phyloP scores from a whole-genome alignment of 257 asterid genomes.

The Anisodus tanguticus region DNA sequence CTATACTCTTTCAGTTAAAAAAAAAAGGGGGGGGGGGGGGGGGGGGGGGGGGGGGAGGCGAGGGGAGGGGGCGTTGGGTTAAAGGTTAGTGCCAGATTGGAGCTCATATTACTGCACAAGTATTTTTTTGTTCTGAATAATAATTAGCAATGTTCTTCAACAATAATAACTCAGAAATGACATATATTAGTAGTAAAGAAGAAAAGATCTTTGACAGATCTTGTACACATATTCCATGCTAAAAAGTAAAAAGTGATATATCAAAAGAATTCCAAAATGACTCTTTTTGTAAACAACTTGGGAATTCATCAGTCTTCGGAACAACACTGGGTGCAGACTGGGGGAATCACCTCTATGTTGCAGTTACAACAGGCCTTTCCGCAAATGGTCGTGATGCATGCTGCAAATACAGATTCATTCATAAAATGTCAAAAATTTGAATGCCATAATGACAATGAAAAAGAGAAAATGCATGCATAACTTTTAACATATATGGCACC shows the following conservation, averaged over 20 bases:
- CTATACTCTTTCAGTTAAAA: not conserved
- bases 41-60: too few relatives aligned
- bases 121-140: not conserved
- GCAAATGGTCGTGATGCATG: constrained; percentile 25
- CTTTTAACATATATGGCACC: not conserved
- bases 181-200: not conserved
- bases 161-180: not conserved
- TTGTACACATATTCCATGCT: not conserved
- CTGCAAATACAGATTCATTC: constrained; percentile 18
- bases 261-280: not conserved
- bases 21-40: not conserved
- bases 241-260: not conserved
- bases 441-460: not conserved
- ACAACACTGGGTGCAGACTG: constrained; percentile 13
- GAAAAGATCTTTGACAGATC: not conserved
- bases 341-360: not conserved
- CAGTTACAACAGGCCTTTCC: not conserved
- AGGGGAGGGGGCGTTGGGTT: too few relatives aligned
- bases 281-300: constrained; percentile 10
- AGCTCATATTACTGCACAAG: not conserved
- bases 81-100: not conserved
- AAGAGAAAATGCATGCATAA: not conserved
- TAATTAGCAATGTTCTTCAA: not conserved
- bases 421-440: not conserved
- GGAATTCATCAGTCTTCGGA: not conserved